Base-by-base conservation (phyloP, 2,329 filamentous ascomycete species). In the Thielaviopsis euricoi region DNA sequence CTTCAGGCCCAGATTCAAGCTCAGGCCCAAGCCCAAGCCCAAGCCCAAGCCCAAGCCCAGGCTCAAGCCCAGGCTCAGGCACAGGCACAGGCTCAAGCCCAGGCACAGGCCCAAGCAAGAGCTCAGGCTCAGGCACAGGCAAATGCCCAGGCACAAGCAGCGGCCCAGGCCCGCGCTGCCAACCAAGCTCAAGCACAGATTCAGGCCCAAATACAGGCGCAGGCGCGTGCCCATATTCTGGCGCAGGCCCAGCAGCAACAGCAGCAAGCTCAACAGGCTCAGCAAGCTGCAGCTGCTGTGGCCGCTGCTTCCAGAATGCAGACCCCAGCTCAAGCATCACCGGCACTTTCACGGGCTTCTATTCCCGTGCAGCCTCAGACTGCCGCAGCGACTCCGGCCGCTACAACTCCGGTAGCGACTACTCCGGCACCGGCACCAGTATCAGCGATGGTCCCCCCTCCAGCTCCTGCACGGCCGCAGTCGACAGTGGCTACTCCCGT, bases 61-160 rank as follows among this genome's bases (percentile, higher is more conserved):
- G 37, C 37, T 7, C 43, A 53, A 5, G 58, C 55, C 3, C 55
- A 58, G 22, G 52, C 40, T 50, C 57, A 62, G 17, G 64, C 64
- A 52, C 64, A 65, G 37, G 64, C 63, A 52, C 63, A 63, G 50
- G 62, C 60, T 1, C 63, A 64, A 33, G 57, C 61, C 22, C 63
- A 65, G 12, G 55, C 61, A 9, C 50, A 58, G 50, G 53, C 53
- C 1, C 57, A 58, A 40, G n/a, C 53, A 21, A 57, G 59, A 19
- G 58, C 63, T 25, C 65, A 64, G 43, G 56, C 53, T 21, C 51
- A 52, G 29, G 51, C 51, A 3, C 25, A 52, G 37, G 51, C 51
- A 19, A 17, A 25, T 1, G 51, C 51, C 15, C 53, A 55, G 25
- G 46, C 46, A 2, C 53, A 55, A 25, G 53, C 37, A n/a, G 43